These are phyloP conservation scores for Prunus davidiana DNA, from an alignment of 306 rosid species.

Conservation along the genomic window DNA sequence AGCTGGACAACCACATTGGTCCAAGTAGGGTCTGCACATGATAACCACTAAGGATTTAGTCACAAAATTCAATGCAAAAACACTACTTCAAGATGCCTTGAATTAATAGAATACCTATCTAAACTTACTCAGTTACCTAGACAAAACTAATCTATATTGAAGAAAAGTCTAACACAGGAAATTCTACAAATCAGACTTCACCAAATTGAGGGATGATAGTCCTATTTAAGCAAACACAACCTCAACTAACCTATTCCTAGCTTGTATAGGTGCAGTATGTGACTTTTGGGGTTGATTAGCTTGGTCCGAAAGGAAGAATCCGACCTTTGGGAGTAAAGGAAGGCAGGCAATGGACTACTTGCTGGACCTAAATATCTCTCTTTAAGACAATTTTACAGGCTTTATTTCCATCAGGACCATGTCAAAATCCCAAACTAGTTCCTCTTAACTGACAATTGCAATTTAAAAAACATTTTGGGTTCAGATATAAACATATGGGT, in stretches of 20 bases:
- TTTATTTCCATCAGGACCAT: background rate
- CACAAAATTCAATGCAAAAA: background rate
- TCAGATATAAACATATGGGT: background rate
- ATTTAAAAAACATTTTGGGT: background rate
- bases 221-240: background rate
- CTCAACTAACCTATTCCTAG: background rate
- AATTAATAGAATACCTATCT: background rate
- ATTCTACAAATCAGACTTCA: background rate
- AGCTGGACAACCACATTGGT: constrained; percentile 64
- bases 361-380: background rate
- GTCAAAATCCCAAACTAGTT: background rate
- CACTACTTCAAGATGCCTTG: background rate
- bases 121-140: background rate
- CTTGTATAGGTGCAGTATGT: background rate
- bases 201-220: background rate
- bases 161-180: background rate
- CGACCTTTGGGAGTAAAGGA: background rate
- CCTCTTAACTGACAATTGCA: background rate
- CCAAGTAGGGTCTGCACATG: constrained; percentile 67
- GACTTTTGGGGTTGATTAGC: background rate
- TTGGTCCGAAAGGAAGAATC: background rate
- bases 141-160: background rate
- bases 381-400: background rate
- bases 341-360: background rate
- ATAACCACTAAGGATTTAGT: constrained; percentile 18